Conservation (phyloP, 225 moss, liverwort and hornwort species). For the Antitrichia curtipendula region DNA sequence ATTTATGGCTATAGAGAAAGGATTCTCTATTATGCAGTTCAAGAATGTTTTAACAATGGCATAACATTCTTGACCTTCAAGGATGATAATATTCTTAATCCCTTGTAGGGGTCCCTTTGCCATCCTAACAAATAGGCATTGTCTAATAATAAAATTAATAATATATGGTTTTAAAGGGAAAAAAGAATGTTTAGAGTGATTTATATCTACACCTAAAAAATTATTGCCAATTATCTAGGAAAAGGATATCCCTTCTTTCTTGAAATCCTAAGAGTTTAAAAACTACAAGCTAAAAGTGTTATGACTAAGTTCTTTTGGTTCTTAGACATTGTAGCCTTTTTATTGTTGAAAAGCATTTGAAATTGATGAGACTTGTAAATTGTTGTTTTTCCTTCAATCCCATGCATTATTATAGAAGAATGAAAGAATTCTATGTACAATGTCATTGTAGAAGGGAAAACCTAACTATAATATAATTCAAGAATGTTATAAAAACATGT, state of each 20-base stretch:
- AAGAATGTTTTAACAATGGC: background rate
- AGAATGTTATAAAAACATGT: background rate
- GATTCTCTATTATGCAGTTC: accelerated
- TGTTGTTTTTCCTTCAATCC: background rate
- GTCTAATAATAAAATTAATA: too few species aligned
- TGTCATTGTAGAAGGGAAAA: background rate
- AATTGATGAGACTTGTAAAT: background rate
- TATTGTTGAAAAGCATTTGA: background rate
- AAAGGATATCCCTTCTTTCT: background rate
- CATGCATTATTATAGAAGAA: accelerated
- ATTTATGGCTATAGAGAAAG: too few species aligned
- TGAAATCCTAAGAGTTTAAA: too few species aligned
- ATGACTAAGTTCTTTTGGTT: accelerated
- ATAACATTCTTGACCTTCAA: background rate
- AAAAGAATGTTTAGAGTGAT: accelerated
- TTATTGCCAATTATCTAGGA: accelerated
- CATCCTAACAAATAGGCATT: background rate
- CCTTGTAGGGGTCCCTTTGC: accelerated
- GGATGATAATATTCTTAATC: background rate
- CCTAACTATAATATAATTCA: background rate
- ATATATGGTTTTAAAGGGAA: background rate
- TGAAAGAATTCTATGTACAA: accelerated
- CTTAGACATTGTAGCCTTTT: background rate
- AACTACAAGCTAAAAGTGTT: background rate
- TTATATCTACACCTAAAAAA: background rate